phyloP scores from a whole-genome alignment of 257 asterid genomes.

The Ballota nigra region DNA sequence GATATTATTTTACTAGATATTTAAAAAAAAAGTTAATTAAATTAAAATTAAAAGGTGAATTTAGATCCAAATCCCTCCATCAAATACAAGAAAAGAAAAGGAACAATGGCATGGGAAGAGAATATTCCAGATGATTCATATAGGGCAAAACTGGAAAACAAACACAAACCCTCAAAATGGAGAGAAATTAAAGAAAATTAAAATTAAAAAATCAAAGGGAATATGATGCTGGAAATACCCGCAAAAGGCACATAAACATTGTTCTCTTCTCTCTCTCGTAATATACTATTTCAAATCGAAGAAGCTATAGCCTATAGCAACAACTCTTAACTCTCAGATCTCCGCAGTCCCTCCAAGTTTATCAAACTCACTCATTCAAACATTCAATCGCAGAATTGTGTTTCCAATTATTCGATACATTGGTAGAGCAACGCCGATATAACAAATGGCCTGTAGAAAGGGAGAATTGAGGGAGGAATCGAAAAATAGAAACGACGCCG shows the following conservation, averaged over 20 bases:
- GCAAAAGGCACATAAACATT: conserved; percentile 21
- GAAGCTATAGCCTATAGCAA: no score
- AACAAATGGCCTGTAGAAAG: conserved; percentile 56
- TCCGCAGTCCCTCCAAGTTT: conserved; percentile 14
- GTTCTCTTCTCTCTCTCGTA: neutral
- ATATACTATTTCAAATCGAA: conserved; percentile 20
- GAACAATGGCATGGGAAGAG: neutral
- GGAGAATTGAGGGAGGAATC: conserved; percentile 40
- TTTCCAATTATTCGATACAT: neutral
- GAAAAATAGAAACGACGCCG: conserved; percentile 31
- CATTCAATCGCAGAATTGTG: neutral
- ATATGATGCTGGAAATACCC: conserved; percentile 16
- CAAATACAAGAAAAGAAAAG: neutral
- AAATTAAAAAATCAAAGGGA: neutral
- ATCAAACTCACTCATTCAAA: conserved; percentile 15
- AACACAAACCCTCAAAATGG: neutral
- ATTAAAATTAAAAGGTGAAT: no score
- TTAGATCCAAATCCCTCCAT: no score
- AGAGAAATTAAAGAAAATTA: neutral
- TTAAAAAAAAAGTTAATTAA: no score
- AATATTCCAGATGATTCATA: neutral
- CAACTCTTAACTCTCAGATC: conserved; percentile 26
- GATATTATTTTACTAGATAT: no score
- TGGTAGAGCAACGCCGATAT: neutral
- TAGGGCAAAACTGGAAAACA: neutral